These are phyloP conservation scores for Aspergillus sp. DNA, from an alignment of 2,329 filamentous ascomycete genomes.

Conservation along the genomic window DNA sequence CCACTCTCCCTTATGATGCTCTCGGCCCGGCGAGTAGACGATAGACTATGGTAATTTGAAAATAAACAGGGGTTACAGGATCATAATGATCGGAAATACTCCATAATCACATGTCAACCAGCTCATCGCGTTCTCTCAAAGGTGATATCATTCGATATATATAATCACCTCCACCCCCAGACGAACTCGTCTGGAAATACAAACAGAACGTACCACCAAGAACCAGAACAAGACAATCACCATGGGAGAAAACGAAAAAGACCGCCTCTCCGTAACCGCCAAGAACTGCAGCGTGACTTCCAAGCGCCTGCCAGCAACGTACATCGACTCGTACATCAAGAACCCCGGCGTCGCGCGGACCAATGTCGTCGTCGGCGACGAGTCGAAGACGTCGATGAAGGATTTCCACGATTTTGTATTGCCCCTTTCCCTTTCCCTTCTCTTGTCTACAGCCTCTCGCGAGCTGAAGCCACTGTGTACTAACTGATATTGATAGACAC, in stretches of 20 bases:
- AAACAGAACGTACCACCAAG: not conserved
- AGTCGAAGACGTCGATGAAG: conserved; percentile 7
- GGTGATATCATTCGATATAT: not conserved
- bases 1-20: too few species aligned
- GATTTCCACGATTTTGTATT: conserved; percentile 14
- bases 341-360: conserved; percentile 12
- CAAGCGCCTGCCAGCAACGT: conserved; percentile 7
- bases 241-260: not conserved
- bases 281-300: conserved; percentile 1
- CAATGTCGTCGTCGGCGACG: conserved; percentile 13
- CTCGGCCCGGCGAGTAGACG: not conserved
- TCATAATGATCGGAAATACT: too few species aligned
- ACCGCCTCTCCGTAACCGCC: not conserved
- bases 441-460: too few species aligned
- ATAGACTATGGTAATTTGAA: not conserved
- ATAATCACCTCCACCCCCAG: not conserved
- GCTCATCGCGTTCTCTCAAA: not conserved
- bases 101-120: not conserved
- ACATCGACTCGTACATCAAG: not conserved
- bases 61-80: too few species aligned
- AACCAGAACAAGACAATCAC: not conserved
- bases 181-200: too few species aligned
- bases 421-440: not conserved
- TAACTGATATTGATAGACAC: conserved; percentile 26
- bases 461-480: not conserved